A percentile compares a stretch with the other conserved stretches of the same genome.
Evolutionary conservation across 306 rosid genomes (phyloP).

Genomic region (Cicer chorassanicum): DNA sequence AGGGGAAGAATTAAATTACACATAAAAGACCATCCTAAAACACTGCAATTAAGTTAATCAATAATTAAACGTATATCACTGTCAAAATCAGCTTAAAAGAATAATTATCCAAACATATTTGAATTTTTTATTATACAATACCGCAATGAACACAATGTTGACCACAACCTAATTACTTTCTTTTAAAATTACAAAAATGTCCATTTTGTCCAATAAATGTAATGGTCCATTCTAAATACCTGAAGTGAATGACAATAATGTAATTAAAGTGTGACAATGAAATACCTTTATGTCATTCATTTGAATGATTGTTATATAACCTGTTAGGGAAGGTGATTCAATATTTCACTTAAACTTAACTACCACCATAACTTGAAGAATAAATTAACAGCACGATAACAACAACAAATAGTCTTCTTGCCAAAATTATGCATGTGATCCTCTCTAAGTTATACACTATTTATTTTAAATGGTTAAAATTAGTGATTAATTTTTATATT

Average conservation of each 20-base stretch:
- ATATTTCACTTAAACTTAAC: neutral
- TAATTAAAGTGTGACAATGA: conserved; percentile 32
- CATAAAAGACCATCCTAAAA: neutral
- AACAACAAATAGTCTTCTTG: too few relatives aligned
- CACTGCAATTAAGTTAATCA: conserved; percentile 12
- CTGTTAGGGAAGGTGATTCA: conserved; percentile 8
- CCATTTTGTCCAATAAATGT: neutral
- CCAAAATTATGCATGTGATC: too few relatives aligned
- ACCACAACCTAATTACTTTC: neutral
- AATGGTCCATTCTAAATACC: conserved; percentile 2
- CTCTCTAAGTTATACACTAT: too few relatives aligned
- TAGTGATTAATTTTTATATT: too few relatives aligned
- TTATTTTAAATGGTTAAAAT: too few relatives aligned
- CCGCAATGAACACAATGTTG: neutral
- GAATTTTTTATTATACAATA: neutral
- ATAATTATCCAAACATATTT: conserved; percentile 12
- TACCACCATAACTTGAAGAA: neutral
- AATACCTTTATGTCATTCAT: neutral
- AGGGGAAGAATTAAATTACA: neutral
- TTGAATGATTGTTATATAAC: neutral
- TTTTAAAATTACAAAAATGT: conserved; percentile 31
- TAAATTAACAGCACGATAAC: neutral
- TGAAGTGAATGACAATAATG: conserved; percentile 25
- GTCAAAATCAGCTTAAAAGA: conserved; percentile 21
- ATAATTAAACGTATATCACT: neutral